Conservation (phyloP, 2,329 filamentous ascomycete species). For the Fusarium redolens region DNA sequence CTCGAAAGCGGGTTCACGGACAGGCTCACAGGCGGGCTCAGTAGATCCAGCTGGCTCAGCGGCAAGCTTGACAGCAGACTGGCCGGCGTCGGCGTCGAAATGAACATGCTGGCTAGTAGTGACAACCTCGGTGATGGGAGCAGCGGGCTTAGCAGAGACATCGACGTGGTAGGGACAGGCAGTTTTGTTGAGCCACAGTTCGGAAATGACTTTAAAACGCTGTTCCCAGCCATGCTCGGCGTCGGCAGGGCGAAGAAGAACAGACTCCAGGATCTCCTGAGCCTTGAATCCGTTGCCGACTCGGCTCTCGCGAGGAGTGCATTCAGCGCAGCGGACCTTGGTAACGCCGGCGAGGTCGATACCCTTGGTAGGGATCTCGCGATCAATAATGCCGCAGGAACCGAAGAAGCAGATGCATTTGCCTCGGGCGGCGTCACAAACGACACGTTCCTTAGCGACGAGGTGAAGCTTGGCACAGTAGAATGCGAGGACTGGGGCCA, state of each 20-base stretch:
- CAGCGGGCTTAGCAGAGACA: fast-evolving
- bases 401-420: conserved; percentile 42
- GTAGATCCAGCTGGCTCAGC: background rate
- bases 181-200: conserved; percentile 16
- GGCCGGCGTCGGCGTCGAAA: background rate
- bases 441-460: conserved; percentile 15
- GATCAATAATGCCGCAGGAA: conserved; percentile 34
- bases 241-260: conserved; percentile 18
- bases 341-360: conserved; percentile 14
- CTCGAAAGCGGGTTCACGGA: no score
- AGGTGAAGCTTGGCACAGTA: conserved; percentile 43
- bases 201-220: background rate
- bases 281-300: conserved; percentile 16
- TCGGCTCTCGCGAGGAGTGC: conserved; percentile 31
- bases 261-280: conserved; percentile 28
- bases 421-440: conserved; percentile 29
- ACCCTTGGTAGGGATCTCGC: background rate
- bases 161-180: conserved; percentile 22
- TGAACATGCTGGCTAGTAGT: no score
- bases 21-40: background rate
- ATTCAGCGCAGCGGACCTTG: conserved; percentile 29
- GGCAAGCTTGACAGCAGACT: background rate
- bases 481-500: background rate
- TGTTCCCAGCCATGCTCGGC: background rate
- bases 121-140: background rate